These are phyloP conservation scores for Seiridium unicorne DNA, from an alignment of 2,329 filamentous ascomycete species.

Conservation along the genomic window DNA sequence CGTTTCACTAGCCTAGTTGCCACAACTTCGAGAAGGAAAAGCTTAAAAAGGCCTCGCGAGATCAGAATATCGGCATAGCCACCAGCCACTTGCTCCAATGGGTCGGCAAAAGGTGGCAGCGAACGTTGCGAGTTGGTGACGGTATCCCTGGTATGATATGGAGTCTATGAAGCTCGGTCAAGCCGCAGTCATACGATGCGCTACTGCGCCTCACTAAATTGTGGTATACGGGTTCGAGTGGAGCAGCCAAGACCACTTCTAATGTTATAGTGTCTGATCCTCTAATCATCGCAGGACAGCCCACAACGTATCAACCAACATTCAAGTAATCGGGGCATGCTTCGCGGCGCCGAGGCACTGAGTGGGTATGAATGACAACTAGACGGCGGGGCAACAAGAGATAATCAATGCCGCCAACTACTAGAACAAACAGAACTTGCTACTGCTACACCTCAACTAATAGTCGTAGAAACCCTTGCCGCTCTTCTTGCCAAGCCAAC, in stretches of 20 bases:
- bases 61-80: no score
- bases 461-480: constrained; percentile 97
- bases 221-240: no score
- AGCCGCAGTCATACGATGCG: neutral
- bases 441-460: constrained; percentile 32
- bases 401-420: neutral
- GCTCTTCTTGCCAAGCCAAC: constrained; percentile 96
- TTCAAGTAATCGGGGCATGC: no score
- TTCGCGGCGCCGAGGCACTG: no score
- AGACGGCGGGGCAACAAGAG: no score
- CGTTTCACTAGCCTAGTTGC: neutral
- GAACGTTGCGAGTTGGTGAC: neutral
- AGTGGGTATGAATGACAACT: no score
- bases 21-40: neutral
- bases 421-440: no score
- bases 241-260: no score
- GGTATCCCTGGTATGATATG: neutral
- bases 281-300: no score
- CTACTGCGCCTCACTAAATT: neutral
- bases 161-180: neutral
- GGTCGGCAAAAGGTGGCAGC: neutral
- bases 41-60: neutral
- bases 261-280: no score
- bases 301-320: no score
- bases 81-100: no score